A percentile compares a stretch with the other conserved stretches of the same genome.
Evolutionary conservation across 176 grass and related monocot species (phyloP).

Genomic region (Phragmites australis): DNA sequence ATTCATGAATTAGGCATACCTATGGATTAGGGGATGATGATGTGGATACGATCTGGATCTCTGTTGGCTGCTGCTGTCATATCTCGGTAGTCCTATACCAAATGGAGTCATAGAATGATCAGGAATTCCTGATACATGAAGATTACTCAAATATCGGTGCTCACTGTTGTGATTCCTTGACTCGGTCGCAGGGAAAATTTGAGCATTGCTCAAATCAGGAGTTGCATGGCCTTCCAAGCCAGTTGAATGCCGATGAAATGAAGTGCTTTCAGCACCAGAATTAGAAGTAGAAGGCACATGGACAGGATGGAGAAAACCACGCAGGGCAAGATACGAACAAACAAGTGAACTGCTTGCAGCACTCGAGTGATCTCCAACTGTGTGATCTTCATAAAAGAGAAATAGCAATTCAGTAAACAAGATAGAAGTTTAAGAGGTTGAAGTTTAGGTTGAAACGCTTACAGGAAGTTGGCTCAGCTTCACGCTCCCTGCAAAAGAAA

Average conservation of each 20-base stretch:
- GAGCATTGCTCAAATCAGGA: slow-evolving; percentile 53
- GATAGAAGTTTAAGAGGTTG: slow-evolving; percentile 15
- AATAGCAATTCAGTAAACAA: slow-evolving; percentile 37
- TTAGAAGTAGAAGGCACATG: slow-evolving; percentile 60
- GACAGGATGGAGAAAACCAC: slow-evolving; percentile 67
- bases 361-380: slow-evolving; percentile 63
- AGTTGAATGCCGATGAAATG: slow-evolving; percentile 65
- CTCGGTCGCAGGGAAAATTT: slow-evolving; percentile 57
- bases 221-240: slow-evolving; percentile 52
- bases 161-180: slow-evolving; percentile 70
- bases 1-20: slow-evolving; percentile 49
- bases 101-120: slow-evolving; percentile 62
- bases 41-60: slow-evolving; percentile 69
- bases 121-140: slow-evolving; percentile 63
- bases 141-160: slow-evolving; percentile 57
- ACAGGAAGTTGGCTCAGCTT: slow-evolving; percentile 59
- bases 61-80: slow-evolving; percentile 62
- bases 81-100: slow-evolving; percentile 64
- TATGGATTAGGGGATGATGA: slow-evolving; percentile 64
- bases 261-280: slow-evolving; percentile 54
- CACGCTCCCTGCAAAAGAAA: slow-evolving; percentile 62
- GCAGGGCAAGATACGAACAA: slow-evolving; percentile 69
- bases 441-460: slow-evolving; percentile 45
- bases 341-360: slow-evolving; percentile 66
- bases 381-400: slow-evolving; percentile 56